Percentiles rank a stretch among this genome's conserved stretches.
These are phyloP conservation scores for Euphorbia peplus DNA, from an alignment of 345 rosid species.

Conservation along the genomic window DNA sequence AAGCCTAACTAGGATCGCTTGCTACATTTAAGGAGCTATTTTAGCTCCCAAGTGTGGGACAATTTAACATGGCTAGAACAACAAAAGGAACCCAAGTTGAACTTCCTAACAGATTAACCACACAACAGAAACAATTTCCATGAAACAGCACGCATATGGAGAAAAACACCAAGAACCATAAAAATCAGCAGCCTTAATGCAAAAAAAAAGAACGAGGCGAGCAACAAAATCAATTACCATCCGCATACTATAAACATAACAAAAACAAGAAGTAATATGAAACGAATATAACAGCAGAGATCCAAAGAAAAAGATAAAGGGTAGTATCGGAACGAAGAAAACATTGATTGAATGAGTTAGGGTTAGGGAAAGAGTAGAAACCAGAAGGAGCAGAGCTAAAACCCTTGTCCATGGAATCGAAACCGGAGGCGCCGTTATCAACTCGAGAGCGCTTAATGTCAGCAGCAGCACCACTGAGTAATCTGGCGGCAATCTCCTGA, in stretches of 20 bases:
- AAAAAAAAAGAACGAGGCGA: not conserved
- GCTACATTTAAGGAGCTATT: too few relatives aligned
- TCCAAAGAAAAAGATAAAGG: too few relatives aligned
- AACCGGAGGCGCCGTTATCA: conserved; percentile 59
- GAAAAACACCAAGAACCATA: not conserved
- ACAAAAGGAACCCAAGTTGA: not conserved
- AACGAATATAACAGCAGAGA: too few relatives aligned
- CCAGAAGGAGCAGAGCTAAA: conserved; percentile 48
- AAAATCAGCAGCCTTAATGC: not conserved
- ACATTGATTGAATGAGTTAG: not conserved
- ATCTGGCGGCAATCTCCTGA: conserved; percentile 92
- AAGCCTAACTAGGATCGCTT: too few relatives aligned
- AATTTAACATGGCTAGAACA: not conserved
- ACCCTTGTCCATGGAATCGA: conserved; percentile 56
- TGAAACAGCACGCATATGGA: too few relatives aligned
- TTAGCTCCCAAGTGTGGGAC: too few relatives aligned
- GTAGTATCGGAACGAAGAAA: not conserved
- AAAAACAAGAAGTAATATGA: not conserved
- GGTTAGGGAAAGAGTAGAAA: not conserved
- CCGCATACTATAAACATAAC: not conserved
- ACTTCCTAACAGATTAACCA: not conserved
- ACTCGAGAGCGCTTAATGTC: conserved; percentile 82
- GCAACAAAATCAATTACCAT: not conserved
- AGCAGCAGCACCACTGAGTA: conserved; percentile 41
- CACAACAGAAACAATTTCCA: too few relatives aligned